A percentile compares a stretch with the other conserved stretches of the same genome.
phyloP scores from a whole-genome alignment of 1,284 basidiomycete species.

The Sporisorium iseilematis-ciliati region DNA sequence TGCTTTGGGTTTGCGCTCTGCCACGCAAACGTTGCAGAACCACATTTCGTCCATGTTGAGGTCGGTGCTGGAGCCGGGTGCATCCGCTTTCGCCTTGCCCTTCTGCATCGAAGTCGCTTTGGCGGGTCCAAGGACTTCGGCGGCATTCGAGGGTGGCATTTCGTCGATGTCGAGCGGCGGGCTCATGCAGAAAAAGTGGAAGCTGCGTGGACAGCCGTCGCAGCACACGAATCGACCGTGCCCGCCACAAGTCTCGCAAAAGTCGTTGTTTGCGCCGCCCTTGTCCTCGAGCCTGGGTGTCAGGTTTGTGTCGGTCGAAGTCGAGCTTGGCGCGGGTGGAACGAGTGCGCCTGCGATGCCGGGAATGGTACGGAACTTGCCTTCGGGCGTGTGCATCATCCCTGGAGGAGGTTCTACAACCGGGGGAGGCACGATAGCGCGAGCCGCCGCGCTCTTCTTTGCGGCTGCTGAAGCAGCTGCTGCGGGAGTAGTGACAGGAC shows the following conservation, averaged over 20 bases:
- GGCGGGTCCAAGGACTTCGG: slow-evolving; percentile 37
- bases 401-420: slow-evolving; percentile 42
- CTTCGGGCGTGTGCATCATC: slow-evolving; percentile 40
- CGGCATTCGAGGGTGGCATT: slow-evolving; percentile 72
- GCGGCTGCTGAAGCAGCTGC: slow-evolving; percentile 12
- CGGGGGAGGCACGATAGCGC: slow-evolving; percentile 36
- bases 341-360: slow-evolving; percentile 44
- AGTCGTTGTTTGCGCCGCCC: slow-evolving; percentile 84
- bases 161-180: slow-evolving; percentile 91
- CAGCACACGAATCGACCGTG: slow-evolving; percentile 82
- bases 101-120: slow-evolving; percentile 27
- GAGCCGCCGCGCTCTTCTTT: slow-evolving; percentile 32
- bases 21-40: slow-evolving; percentile 86
- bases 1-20: slow-evolving; percentile 50
- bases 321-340: slow-evolving; percentile 19
- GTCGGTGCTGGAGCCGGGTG: slow-evolving; percentile 11
- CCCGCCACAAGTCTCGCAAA: slow-evolving; percentile 87
- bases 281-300: slow-evolving; percentile 39
- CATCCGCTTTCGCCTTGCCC: slow-evolving; percentile 38
- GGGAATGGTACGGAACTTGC: slow-evolving; percentile 39
- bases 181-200: slow-evolving; percentile 95
- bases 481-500: slow-evolving; percentile 2
- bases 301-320: slow-evolving; percentile 27
- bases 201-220: slow-evolving; percentile 94
- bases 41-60: slow-evolving; percentile 79